Percentiles rank a stretch among this genome's conserved stretches.
Evolutionary conservation across 2,329 filamentous ascomycete genomes (phyloP).

Genomic region (Tolypocladium sp.): DNA sequence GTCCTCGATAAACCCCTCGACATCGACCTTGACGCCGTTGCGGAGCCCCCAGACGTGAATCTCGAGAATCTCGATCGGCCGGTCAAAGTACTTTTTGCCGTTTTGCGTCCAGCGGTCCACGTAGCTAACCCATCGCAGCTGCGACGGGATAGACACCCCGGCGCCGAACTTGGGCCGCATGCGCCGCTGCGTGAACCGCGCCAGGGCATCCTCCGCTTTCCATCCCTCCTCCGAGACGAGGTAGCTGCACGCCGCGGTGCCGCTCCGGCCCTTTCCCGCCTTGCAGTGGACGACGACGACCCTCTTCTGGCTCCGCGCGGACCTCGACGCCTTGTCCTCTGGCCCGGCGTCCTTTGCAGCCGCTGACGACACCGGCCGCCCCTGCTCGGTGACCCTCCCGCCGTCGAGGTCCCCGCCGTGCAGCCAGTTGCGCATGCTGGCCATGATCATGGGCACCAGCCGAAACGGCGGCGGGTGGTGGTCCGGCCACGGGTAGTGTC

Average conservation of each 20-base stretch:
- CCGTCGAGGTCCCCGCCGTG: constrained; percentile 36
- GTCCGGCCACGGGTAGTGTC: constrained; percentile 93
- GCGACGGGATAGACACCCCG: constrained; percentile 88
- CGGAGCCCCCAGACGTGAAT: constrained; percentile 84
- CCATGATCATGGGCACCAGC: constrained; percentile 81
- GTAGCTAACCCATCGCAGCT: constrained; percentile 79
- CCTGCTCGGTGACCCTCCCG: constrained; percentile 6
- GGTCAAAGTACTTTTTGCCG: constrained; percentile 72
- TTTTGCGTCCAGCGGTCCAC: constrained; percentile 75
- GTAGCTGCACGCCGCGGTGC: constrained; percentile 80
- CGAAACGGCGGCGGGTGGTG: constrained; percentile 93
- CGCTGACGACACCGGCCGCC: background rate
- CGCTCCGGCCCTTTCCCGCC: constrained; percentile 88
- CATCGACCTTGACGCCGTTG: constrained; percentile 76
- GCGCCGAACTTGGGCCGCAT: constrained; percentile 86
- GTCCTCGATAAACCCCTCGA: constrained; percentile 82
- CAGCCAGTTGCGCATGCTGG: constrained; percentile 86
- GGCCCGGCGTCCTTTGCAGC: background rate
- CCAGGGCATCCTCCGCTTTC: constrained; percentile 42
- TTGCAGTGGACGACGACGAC: constrained; percentile 95
- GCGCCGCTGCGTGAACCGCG: constrained; percentile 63
- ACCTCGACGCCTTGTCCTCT: background rate
- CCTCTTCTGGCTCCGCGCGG: constrained; percentile 31
- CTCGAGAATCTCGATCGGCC: constrained; percentile 76
- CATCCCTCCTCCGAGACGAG: constrained; percentile 75